Percentiles rank a stretch among this genome's conserved stretches.
Conservation (phyloP, 345 rosid genomes). For the Acer campestre region DNA sequence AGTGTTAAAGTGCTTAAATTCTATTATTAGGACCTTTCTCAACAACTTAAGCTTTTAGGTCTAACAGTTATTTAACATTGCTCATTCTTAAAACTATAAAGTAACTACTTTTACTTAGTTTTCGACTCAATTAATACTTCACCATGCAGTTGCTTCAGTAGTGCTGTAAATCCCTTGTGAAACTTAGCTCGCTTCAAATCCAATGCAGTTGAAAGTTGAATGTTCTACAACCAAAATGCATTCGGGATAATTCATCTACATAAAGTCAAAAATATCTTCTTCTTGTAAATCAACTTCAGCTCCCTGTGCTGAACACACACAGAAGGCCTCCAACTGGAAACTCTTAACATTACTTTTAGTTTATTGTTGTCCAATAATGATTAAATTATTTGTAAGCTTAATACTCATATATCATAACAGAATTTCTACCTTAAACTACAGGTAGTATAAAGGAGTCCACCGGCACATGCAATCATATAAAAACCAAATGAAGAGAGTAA, state of each 20-base stretch:
- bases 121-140: not conserved
- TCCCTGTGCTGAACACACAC: not conserved
- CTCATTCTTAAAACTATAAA: not conserved
- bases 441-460: not conserved
- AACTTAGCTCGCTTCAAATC: not conserved
- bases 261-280: not conserved
- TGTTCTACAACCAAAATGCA: not conserved
- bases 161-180: not conserved
- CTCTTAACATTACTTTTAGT: not conserved
- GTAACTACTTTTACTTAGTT: not conserved
- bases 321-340: not conserved
- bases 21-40: not conserved
- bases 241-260: not conserved
- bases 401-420: not conserved
- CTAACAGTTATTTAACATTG: not conserved
- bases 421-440: not conserved
- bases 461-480: not conserved
- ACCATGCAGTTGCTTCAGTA: not conserved
- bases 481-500: conserved; percentile 11
- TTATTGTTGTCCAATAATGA: not conserved
- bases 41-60: not conserved
- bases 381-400: not conserved
- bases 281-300: not conserved
- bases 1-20: not conserved
- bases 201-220: not conserved